A percentile compares a stretch with the other conserved stretches of the same genome.
Evolutionary conservation across 177 flowering plant genomes (phyloP).

Genomic region (Vitis hybrid): DNA sequence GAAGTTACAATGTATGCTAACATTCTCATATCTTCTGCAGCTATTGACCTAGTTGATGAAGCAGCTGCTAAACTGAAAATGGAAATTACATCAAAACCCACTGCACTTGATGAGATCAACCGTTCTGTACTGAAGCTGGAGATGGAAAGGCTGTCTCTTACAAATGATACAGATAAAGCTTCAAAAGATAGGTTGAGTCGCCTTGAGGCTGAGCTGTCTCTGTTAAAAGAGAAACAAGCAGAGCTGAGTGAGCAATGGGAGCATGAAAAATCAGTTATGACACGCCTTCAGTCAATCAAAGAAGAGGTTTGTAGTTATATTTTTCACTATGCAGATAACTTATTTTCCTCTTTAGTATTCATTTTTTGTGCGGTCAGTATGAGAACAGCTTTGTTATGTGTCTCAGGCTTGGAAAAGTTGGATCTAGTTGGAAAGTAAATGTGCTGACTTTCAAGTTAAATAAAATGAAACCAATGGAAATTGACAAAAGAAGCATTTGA

Average conservation of each 20-base stretch:
- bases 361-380: not conserved
- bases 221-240: conserved; percentile 68
- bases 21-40: conserved; percentile 38
- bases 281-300: conserved; percentile 83
- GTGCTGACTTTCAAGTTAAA: not conserved
- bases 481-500: too few species aligned
- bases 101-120: conserved; percentile 85
- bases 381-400: not conserved
- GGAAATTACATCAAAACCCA: conserved; percentile 97
- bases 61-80: conserved; percentile 96
- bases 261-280: conserved; percentile 91
- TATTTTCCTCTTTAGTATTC: not conserved
- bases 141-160: conserved; percentile 90
- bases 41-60: conserved; percentile 96
- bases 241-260: conserved; percentile 91
- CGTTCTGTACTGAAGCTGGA: conserved; percentile 87
- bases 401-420: not conserved
- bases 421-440: not conserved
- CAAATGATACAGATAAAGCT: conserved; percentile 86
- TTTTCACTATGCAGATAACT: not conserved
- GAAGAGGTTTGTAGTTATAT: conserved; percentile 66
- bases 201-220: conserved; percentile 75
- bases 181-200: conserved; percentile 82
- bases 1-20: not conserved
- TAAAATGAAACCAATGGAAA: not conserved